Conservation (phyloP, 257 asterid genomes). For the Solanum rostratum region DNA sequence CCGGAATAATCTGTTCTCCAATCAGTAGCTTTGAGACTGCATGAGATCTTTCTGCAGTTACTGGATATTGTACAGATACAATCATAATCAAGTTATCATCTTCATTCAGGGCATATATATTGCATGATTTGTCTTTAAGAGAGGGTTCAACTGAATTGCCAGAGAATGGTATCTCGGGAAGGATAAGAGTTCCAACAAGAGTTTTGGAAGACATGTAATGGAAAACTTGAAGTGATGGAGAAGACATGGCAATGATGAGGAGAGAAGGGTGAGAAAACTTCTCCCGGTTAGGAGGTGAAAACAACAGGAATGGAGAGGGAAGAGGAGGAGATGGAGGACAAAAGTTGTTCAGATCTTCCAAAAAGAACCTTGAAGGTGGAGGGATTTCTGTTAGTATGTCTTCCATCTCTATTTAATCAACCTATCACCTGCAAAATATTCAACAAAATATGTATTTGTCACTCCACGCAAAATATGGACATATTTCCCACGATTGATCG, state of each 20-base stretch:
- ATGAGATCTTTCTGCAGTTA: conserved; percentile 73
- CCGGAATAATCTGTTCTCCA: conserved; percentile 56
- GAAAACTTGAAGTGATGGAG: conserved; percentile 56
- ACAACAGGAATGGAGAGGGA: conserved; percentile 63
- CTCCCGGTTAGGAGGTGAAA: conserved; percentile 35
- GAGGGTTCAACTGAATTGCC: conserved; percentile 65
- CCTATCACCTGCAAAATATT: conserved; percentile 18
- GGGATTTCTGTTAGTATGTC: conserved; percentile 86
- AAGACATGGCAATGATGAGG: conserved; percentile 68
- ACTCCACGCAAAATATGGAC: not conserved
- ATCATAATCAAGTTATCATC: conserved; percentile 40
- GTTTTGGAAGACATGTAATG: conserved; percentile 61
- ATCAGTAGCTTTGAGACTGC: conserved; percentile 61
- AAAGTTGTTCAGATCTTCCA: conserved; percentile 89
- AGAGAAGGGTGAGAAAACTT: conserved; percentile 55
- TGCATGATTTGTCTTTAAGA: conserved; percentile 72
- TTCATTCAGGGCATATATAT: conserved; percentile 45
- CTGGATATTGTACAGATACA: conserved; percentile 55
- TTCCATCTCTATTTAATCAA: conserved; percentile 46
- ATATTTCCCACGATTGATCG: not conserved
- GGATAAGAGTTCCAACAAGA: conserved; percentile 54
- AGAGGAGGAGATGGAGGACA: conserved; percentile 66
- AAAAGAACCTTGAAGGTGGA: conserved; percentile 85
- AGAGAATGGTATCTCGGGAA: conserved; percentile 68
- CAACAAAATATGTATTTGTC: not conserved